Percentiles rank a stretch among this genome's conserved stretches.
phyloP scores from a whole-genome alignment of 768 basidiomycete species.

The Amylocystis lapponica region DNA sequence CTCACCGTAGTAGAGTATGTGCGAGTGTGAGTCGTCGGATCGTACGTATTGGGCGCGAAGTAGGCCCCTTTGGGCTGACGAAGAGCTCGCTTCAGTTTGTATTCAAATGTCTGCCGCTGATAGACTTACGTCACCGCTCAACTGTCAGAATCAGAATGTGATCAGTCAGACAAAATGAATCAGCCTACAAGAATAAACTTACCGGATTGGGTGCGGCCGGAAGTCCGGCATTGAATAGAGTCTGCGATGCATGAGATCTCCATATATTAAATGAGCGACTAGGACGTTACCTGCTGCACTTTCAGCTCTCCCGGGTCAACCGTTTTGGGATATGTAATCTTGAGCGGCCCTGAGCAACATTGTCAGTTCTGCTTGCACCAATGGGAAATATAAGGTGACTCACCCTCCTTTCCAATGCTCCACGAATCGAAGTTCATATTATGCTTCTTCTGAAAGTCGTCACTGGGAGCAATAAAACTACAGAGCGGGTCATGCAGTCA shows the following conservation, averaged over 20 bases:
- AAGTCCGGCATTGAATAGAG: conserved; percentile 13
- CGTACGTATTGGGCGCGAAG: conserved; percentile 11
- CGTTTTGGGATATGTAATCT: conserved; percentile 11
- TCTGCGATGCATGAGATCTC: conserved; percentile 2
- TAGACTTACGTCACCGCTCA: conserved; percentile 17
- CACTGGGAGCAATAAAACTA: conserved; percentile 13
- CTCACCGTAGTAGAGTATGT: conserved; percentile 24
- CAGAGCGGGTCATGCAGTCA: not conserved
- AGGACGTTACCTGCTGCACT: conserved; percentile 9
- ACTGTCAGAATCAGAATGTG: conserved; percentile 2
- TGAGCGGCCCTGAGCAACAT: conserved; percentile 11
- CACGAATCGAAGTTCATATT: conserved; percentile 12
- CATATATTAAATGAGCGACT: not conserved
- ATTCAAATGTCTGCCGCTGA: not conserved
- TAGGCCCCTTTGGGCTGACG: conserved; percentile 12
- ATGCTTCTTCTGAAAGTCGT: conserved; percentile 3
- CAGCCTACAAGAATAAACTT: not conserved
- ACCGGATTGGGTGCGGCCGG: conserved; percentile 10
- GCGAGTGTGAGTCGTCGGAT: conserved; percentile 13
- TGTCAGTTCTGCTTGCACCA: not conserved
- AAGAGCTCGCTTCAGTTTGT: not conserved
- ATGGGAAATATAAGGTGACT: not conserved
- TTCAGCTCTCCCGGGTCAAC: conserved; percentile 12
- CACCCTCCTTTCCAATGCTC: conserved; percentile 17
- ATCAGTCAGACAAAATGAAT: not conserved